phyloP scores from a whole-genome alignment of 1,284 basidiomycete genomes.

The Apiotrichum domesticum region DNA sequence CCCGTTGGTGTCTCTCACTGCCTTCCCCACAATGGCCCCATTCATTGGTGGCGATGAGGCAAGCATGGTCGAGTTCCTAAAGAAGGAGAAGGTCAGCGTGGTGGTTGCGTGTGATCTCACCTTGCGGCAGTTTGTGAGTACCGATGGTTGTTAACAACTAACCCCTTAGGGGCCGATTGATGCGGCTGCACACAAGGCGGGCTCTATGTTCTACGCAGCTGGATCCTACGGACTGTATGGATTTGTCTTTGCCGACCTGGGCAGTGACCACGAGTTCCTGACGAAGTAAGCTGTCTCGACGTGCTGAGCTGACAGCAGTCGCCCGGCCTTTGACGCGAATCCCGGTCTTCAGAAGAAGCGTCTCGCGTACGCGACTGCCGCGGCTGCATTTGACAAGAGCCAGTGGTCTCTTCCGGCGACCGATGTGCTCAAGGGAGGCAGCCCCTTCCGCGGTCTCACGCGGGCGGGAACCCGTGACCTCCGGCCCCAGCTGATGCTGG shows the following conservation, averaged over 20 bases:
- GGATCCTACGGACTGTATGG: conserved; percentile 86
- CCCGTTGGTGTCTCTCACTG: conserved; percentile 77
- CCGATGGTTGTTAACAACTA: neutral
- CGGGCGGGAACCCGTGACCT: conserved; percentile 70
- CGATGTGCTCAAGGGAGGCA: conserved; percentile 22
- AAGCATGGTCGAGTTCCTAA: conserved; percentile 57
- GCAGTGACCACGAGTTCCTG: conserved; percentile 71
- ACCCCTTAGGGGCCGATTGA: conserved; percentile 66
- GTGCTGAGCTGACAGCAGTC: neutral
- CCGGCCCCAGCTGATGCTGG: conserved; percentile 64
- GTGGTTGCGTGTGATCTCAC: conserved; percentile 76
- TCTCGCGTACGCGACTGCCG: conserved; percentile 60
- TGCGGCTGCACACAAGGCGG: conserved; percentile 61
- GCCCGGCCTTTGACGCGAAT: conserved; percentile 9
- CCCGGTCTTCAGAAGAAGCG: conserved; percentile 60
- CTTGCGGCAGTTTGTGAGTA: conserved; percentile 62
- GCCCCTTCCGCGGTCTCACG: conserved; percentile 63
- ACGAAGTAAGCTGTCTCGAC: conserved; percentile 57
- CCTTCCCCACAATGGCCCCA: conserved; percentile 52
- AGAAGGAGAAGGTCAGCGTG: conserved; percentile 59
- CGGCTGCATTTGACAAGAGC: conserved; percentile 55
- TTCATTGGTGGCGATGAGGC: conserved; percentile 48
- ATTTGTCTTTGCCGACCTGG: conserved; percentile 89
- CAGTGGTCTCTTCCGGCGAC: conserved; percentile 26
- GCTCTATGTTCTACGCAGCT: conserved; percentile 78